Conservation (phyloP, 441 rosid species). For the Croton setiger region DNA sequence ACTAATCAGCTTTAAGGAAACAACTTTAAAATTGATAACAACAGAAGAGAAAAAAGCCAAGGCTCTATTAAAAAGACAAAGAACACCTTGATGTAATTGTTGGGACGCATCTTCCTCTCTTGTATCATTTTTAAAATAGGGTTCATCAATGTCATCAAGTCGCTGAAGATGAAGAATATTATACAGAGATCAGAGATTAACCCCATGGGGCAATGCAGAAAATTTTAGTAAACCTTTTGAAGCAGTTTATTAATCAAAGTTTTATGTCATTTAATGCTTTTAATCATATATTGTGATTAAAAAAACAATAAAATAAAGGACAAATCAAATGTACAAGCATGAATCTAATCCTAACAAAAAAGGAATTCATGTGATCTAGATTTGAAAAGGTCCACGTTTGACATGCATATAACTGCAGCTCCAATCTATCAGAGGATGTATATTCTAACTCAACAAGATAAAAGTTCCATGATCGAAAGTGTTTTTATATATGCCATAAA, state of each 20-base stretch:
- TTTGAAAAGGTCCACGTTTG: conserved; percentile 7
- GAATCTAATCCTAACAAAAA: neutral
- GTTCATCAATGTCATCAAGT: conserved; percentile 60
- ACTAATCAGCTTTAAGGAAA: conserved; percentile 12
- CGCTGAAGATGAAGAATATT: conserved; percentile 43
- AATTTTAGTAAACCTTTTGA: neutral
- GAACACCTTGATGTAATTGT: conserved; percentile 71
- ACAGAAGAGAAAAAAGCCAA: neutral
- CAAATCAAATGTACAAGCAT: neutral
- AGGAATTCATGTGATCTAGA: neutral
- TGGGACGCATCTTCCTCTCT: conserved; percentile 43
- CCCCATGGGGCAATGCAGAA: neutral
- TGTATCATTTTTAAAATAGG: conserved; percentile 30
- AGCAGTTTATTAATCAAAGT: neutral
- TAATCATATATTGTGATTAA: no score
- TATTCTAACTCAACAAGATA: neutral
- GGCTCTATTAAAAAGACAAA: neutral
- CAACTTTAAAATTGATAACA: neutral
- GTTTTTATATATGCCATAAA: no score
- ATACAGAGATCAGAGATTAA: conserved; percentile 11
- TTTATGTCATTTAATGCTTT: conserved; percentile 8
- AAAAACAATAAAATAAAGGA: neutral
- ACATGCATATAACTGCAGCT: neutral
- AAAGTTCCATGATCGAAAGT: neutral
- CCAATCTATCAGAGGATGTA: neutral